Percentiles rank a stretch among this genome's conserved stretches.
Evolutionary conservation across 2,329 filamentous ascomycete species (phyloP).

Genomic region (Ceratocystis colombiana): DNA sequence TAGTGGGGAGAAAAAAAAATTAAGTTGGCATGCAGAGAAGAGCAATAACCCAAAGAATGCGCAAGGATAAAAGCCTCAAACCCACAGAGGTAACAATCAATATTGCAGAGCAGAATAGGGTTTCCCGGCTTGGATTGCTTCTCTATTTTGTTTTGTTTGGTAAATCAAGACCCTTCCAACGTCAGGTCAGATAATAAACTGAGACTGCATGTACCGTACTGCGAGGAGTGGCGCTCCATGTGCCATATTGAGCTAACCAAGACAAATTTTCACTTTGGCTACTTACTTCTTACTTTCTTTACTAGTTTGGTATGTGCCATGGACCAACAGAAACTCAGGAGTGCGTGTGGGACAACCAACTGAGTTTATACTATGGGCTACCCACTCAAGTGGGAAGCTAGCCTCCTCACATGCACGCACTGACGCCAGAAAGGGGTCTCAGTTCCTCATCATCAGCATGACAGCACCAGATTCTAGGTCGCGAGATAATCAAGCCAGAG

Average conservation of each 20-base stretch:
- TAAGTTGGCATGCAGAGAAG: not conserved
- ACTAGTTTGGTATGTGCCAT: not conserved
- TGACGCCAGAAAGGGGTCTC: slow-evolving; percentile 10
- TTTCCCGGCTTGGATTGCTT: not conserved
- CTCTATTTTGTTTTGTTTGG: not conserved
- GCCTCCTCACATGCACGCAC: not conserved
- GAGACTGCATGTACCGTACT: not conserved
- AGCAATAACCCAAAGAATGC: not conserved
- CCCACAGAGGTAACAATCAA: not conserved
- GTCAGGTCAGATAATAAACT: not conserved
- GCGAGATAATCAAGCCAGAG: not conserved
- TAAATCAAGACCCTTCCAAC: not conserved
- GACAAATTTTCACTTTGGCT: not conserved
- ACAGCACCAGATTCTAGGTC: not conserved
- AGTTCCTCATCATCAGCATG: slow-evolving; percentile 7
- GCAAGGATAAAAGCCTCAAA: not conserved
- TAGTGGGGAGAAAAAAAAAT: not conserved
- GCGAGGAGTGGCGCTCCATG: too few relatives aligned
- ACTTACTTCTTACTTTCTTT: not conserved
- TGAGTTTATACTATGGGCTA: not conserved
- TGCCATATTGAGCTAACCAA: not conserved
- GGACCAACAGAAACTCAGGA: not conserved
- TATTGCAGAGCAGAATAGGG: not conserved
- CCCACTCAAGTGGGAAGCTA: not conserved
- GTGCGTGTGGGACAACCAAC: slow-evolving; percentile 1